Percentiles rank a stretch among this genome's conserved stretches.
These are phyloP conservation scores for Lasiodiplodia gonubiensis DNA, from an alignment of 2,329 filamentous ascomycete genomes.

Conservation along the genomic window DNA sequence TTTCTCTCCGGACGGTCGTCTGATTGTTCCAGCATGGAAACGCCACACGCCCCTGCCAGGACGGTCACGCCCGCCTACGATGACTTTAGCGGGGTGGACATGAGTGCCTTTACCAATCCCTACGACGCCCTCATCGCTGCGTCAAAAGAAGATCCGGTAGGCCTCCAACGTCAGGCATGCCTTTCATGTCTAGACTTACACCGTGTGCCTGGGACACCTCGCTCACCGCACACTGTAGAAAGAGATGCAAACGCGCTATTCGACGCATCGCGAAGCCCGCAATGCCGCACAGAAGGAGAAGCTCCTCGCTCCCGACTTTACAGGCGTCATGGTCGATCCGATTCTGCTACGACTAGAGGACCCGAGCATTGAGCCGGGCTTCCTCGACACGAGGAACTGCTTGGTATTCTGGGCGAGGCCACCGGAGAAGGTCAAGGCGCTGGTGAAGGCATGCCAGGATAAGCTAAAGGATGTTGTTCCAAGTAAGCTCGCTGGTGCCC, in stretches of 20 bases:
- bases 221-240: slow-evolving; percentile 49
- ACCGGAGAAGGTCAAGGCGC: slow-evolving; percentile 69
- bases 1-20: background rate
- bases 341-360: slow-evolving; percentile 74
- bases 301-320: slow-evolving; percentile 71
- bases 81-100: slow-evolving; percentile 48
- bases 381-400: slow-evolving; percentile 77
- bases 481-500: slow-evolving; percentile 68
- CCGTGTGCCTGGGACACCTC: background rate
- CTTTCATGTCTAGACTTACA: background rate
- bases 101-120: slow-evolving; percentile 65
- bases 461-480: slow-evolving; percentile 69
- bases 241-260: slow-evolving; percentile 74
- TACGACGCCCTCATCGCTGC: slow-evolving; percentile 75
- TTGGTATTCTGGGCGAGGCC: slow-evolving; percentile 89
- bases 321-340: slow-evolving; percentile 75
- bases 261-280: slow-evolving; percentile 73
- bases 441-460: slow-evolving; percentile 73
- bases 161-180: slow-evolving; percentile 32
- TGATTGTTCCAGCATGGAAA: background rate
- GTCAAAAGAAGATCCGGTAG: slow-evolving; percentile 71
- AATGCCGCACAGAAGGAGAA: slow-evolving; percentile 77
- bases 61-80: slow-evolving; percentile 32
- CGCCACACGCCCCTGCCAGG: slow-evolving; percentile 12
- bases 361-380: slow-evolving; percentile 68